phyloP scores from a whole-genome alignment of 2,329 filamentous ascomycete genomes.

The Cladosporium sphaerospermum region DNA sequence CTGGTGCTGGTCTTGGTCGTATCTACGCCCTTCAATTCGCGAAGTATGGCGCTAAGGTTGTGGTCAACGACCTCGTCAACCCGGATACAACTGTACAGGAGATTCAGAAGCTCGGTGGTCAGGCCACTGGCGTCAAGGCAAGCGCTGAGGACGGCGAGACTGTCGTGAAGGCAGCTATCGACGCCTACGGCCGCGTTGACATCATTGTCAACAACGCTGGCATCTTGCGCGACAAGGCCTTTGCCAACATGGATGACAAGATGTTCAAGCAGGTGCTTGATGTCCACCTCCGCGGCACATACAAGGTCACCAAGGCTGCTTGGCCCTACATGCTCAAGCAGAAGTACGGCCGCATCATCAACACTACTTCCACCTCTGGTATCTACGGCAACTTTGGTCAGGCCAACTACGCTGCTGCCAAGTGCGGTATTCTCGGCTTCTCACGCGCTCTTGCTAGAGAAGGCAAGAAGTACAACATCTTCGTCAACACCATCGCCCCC shows the following conservation, averaged over 20 bases:
- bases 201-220: constrained; percentile 97
- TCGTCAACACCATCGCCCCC: constrained; percentile 94
- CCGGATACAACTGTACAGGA: constrained; percentile 86
- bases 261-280: constrained; percentile 89
- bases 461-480: constrained; percentile 96
- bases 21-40: constrained; percentile 84
- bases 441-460: constrained; percentile 88
- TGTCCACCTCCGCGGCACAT: constrained; percentile 89
- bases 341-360: constrained; percentile 94
- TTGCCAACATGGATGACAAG: constrained; percentile 92
- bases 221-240: constrained; percentile 96
- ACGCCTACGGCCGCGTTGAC: constrained; percentile 87
- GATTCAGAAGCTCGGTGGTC: constrained; percentile 82
- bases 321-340: constrained; percentile 98
- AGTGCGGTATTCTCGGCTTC: constrained; percentile 80
- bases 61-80: constrained; percentile 93
- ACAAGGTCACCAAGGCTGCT: constrained; percentile 93
- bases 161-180: constrained; percentile 88
- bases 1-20: constrained; percentile 84
- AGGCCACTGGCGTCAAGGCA: constrained; percentile 88
- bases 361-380: constrained; percentile 93
- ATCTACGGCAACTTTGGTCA: constrained; percentile 99
- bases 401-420: constrained; percentile 81
- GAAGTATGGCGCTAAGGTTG: constrained; percentile 74
- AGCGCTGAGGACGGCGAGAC: constrained; percentile 87